Percentiles rank a stretch among this genome's conserved stretches.
Conservation (phyloP, 371 early-diverging fungal species). For the Lichtheimia hyalospora region DNA sequence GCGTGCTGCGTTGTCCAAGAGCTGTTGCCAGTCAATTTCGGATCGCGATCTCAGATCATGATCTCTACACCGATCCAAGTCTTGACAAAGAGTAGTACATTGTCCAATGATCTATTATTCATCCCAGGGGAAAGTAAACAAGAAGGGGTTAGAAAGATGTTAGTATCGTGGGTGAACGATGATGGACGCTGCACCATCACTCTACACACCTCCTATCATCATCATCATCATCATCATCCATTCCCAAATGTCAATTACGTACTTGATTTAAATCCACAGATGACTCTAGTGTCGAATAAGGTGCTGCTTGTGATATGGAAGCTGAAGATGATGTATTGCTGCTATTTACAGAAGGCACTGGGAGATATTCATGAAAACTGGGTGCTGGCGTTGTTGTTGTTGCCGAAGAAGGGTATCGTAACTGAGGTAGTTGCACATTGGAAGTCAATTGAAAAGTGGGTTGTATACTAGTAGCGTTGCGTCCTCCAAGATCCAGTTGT, state of each 20-base stretch:
- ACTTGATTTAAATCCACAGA: not conserved
- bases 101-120: constrained; percentile 9
- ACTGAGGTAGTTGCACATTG: constrained; percentile 3
- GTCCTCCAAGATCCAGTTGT: not conserved
- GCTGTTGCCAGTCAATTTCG: constrained; percentile 7
- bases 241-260: not conserved
- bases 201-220: too few relatives aligned
- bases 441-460: not conserved
- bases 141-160: too few relatives aligned
- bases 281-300: not conserved
- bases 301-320: not conserved
- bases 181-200: too few relatives aligned
- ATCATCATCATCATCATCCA: too few relatives aligned
- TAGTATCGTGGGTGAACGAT: too few relatives aligned
- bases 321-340: not conserved
- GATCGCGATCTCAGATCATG: constrained; percentile 1
- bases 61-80: constrained; percentile 10
- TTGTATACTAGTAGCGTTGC: not conserved
- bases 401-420: constrained; percentile 4
- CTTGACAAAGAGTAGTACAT: constrained; percentile 14
- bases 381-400: not conserved
- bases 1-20: constrained; percentile 6
- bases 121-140: too few relatives aligned
- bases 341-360: constrained; percentile 1
- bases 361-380: not conserved